Percentiles rank a stretch among this genome's conserved stretches.
Conservation (phyloP, 164 flowering plant species). For the Litsea cubeba region DNA sequence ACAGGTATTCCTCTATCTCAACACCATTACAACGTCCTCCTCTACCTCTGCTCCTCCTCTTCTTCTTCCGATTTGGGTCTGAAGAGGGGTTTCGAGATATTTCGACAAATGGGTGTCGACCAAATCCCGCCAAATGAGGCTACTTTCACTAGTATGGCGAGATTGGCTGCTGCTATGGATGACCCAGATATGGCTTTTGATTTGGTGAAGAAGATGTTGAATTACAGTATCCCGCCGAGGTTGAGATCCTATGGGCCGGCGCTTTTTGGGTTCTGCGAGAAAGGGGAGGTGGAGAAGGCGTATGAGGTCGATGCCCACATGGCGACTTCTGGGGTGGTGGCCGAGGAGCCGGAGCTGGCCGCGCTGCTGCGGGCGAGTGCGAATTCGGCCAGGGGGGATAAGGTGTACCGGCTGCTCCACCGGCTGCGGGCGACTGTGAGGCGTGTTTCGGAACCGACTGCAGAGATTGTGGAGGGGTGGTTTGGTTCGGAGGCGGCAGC, state of each 20-base stretch:
- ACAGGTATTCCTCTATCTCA: constrained; percentile 32
- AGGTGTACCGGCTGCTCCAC: constrained; percentile 77
- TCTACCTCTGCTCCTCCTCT: constrained; percentile 65
- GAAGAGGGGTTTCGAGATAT: constrained; percentile 81
- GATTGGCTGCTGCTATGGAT: constrained; percentile 64
- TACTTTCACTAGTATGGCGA: constrained; percentile 73
- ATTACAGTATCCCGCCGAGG: constrained; percentile 48
- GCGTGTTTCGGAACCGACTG: constrained; percentile 72
- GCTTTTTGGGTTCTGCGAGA: constrained; percentile 65
- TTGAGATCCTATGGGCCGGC: constrained; percentile 90
- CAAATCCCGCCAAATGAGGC: constrained; percentile 76
- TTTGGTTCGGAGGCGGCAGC: constrained; percentile 51
- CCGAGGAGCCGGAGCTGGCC: constrained; percentile 82
- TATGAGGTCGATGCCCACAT: constrained; percentile 81
- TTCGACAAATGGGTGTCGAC: constrained; percentile 52
- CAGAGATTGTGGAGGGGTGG: constrained; percentile 59
- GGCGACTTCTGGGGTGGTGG: constrained; percentile 48
- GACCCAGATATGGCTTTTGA: constrained; percentile 90
- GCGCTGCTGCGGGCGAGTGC: constrained; percentile 64
- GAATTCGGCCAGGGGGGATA: constrained; percentile 37
- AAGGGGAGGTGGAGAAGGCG: constrained; percentile 52
- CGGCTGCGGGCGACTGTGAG: constrained; percentile 63
- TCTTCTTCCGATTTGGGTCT: constrained; percentile 24
- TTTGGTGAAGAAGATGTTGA: constrained; percentile 68
- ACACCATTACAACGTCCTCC: constrained; percentile 69